Evolutionary conservation across 371 early-diverging fungal genomes (phyloP), one percentile per base, ranked within the genome.

Genomic region (Saksenaea vasiformis): DNA sequence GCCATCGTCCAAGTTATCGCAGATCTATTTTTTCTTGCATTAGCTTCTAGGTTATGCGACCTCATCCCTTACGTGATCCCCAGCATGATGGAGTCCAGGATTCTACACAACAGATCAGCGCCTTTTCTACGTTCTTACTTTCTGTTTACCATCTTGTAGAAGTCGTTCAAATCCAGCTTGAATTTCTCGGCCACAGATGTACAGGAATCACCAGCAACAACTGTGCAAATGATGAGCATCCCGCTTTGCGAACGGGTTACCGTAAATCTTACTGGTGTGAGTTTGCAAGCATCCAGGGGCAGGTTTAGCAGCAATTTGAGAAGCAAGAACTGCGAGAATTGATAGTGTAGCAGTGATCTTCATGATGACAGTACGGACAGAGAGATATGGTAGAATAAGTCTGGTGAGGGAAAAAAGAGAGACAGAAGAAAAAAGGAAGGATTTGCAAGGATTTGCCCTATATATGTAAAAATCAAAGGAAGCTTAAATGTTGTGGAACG

Each of bases 1-100:
- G 63, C 70, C 70, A 44, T 43, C 51, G 54, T 70, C 70, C 31
- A 70, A 58, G 61, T 70, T 70, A 57, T 70, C 70, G 34, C 70
- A 70, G 27, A 51, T 27, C 51, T 47, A 22, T 2, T 4, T 44
- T 44, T n/a, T 2, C 43, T 10, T 47, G 9, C n/a, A 10, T 10
- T 1, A n/a, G 22, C 10, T 47, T 19, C 7, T 22, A 47, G 22
- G 22, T 22, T 19, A 11, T 19, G 10, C n/a, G 0, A 4, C 22
- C 22, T 22, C 17, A 19, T n/a, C 8, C n/a, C 51, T 19, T 47
- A 47, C 51, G 58, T 70, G 61, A 39, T 54, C 56, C 14, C 61
- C 70, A 28, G 58, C 55, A 41, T 66, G 58, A 58, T 70, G 70
- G 22, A 70, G 66, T 28, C 66, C 66, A 34, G 63, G 58, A 61